A percentile compares a stretch with the other conserved stretches of the same genome.
Conservation (phyloP, 495 filamentous ascomycete genomes). For the Astrothelium macrocarpum region DNA sequence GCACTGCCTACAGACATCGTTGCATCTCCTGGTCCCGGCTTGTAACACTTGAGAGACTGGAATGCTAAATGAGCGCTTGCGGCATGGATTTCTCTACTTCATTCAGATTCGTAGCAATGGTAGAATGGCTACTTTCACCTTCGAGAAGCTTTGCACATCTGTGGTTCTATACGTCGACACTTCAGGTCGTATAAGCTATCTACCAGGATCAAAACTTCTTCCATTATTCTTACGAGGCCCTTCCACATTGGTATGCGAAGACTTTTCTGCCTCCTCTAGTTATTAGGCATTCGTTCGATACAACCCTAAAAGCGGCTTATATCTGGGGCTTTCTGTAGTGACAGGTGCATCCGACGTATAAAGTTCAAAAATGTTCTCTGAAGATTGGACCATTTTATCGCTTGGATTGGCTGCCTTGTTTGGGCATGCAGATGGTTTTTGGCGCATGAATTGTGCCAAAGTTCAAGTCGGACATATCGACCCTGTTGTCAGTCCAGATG, state of each 20-base stretch:
- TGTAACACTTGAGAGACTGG: not conserved
- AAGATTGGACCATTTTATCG: not conserved
- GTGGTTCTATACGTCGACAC: not conserved
- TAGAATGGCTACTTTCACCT: not conserved
- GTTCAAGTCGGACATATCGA: constrained; percentile 34
- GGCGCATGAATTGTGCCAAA: constrained; percentile 29
- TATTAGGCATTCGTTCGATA: not conserved
- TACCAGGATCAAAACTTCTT: not conserved
- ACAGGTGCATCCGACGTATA: not conserved
- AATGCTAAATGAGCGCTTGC: not conserved
- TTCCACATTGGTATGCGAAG: not conserved
- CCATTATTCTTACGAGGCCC: not conserved
- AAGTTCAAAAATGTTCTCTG: not conserved
- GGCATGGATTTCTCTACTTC: not conserved
- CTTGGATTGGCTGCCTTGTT: constrained; percentile 3
- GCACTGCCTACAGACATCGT: not conserved
- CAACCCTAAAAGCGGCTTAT: not conserved
- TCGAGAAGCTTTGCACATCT: too few species aligned
- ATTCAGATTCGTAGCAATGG: not conserved
- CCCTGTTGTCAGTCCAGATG: constrained; percentile 27
- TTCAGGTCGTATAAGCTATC: not conserved
- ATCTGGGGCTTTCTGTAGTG: not conserved
- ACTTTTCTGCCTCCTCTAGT: not conserved
- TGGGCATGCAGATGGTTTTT: constrained; percentile 24
- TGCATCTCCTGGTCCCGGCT: not conserved